Conservation (phyloP, 306 rosid species). For the Begonia loranthoides region DNA sequence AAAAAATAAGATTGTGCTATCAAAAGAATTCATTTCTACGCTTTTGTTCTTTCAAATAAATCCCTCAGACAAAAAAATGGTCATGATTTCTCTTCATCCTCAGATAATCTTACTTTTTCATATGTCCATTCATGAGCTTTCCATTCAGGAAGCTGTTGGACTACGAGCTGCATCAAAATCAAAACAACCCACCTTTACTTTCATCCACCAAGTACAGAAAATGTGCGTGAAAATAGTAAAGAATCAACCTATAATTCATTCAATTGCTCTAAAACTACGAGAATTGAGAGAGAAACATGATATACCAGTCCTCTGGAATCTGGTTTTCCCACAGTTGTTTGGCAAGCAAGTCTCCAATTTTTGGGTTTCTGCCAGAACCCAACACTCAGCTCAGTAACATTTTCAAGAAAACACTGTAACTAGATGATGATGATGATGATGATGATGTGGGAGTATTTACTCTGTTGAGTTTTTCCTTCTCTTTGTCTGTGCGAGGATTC, state of each 20-base stretch:
- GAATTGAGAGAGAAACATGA: constrained; percentile 1
- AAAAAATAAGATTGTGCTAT: too few species aligned
- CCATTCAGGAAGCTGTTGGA: constrained; percentile 90
- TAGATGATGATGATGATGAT: too few species aligned
- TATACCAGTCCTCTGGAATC: constrained; percentile 73
- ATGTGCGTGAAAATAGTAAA: too few species aligned
- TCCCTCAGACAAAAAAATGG: neutral
- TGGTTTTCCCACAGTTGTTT: constrained; percentile 58
- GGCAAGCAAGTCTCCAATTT: constrained; percentile 98
- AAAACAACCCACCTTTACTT: constrained; percentile 1
- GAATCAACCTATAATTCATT: neutral
- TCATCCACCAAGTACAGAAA: too few species aligned
- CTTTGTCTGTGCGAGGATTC: constrained; percentile 67
- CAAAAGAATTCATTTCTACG: neutral
- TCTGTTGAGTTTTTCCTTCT: constrained; percentile 59
- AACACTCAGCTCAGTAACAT: neutral
- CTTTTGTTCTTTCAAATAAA: neutral
- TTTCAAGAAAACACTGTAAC: neutral
- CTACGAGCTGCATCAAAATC: constrained; percentile 43
- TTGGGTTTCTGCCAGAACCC: constrained; percentile 60
- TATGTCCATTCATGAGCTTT: constrained; percentile 81
- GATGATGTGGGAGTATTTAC: constrained; percentile 18
- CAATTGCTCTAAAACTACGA: neutral
- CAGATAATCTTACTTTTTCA: constrained; percentile 18
- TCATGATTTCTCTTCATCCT: constrained; percentile 14